Evolutionary conservation across 176 grass and related monocot species (phyloP).

Genomic region (Areca catechu): DNA sequence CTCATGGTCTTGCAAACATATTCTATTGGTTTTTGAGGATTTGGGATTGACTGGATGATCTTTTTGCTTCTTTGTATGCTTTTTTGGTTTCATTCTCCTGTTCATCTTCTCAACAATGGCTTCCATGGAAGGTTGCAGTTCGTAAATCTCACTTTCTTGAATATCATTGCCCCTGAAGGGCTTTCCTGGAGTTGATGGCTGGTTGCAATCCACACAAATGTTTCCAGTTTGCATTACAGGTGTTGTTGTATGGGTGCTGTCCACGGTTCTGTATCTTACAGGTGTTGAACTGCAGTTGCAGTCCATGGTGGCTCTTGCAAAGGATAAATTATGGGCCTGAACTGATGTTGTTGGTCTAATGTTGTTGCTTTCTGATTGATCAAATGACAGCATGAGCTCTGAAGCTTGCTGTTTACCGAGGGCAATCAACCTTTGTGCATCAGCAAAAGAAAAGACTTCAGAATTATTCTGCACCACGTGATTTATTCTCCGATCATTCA

Average conservation of each 20-base stretch:
- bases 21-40: slow-evolving; percentile 18
- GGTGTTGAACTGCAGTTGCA: slow-evolving; percentile 16
- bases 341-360: neutral
- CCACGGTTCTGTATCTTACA: neutral
- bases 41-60: slow-evolving; percentile 8
- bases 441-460: slow-evolving; percentile 23
- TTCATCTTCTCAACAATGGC: slow-evolving; percentile 26
- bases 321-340: slow-evolving; percentile 10
- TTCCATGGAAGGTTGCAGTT: slow-evolving; percentile 20
- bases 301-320: slow-evolving; percentile 1
- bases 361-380: slow-evolving; percentile 15
- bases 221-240: neutral
- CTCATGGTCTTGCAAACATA: slow-evolving; percentile 4
- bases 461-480: slow-evolving; percentile 15
- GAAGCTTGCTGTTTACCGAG: slow-evolving; percentile 23
- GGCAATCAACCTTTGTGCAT: slow-evolving; percentile 34
- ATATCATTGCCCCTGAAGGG: slow-evolving; percentile 12
- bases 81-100: slow-evolving; percentile 31
- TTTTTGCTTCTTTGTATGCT: slow-evolving; percentile 24
- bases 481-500: slow-evolving; percentile 18
- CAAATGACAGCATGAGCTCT: slow-evolving; percentile 14
- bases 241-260: slow-evolving; percentile 8
- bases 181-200: slow-evolving; percentile 15
- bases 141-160: slow-evolving; percentile 21
- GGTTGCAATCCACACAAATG: neutral